phyloP scores from a whole-genome alignment of 2,329 filamentous ascomycete species.

The Tolypocladium guangdongense region DNA sequence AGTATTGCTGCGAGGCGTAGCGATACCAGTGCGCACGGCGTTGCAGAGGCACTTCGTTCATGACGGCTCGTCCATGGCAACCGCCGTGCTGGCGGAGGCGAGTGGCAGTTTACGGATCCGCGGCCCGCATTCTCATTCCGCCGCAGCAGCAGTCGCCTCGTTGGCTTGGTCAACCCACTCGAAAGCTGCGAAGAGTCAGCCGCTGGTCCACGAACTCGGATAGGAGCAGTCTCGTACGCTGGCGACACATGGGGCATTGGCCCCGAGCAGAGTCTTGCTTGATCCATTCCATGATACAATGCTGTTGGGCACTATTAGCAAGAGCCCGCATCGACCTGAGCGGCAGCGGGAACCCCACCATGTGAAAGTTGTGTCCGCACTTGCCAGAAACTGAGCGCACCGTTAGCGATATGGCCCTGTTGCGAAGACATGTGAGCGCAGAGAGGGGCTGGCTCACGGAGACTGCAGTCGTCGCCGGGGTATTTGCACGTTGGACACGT shows the following conservation, averaged over 20 bases:
- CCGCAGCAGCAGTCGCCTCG: slow-evolving; percentile 14
- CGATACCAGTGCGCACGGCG: not conserved
- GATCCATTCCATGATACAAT: slow-evolving; percentile 94
- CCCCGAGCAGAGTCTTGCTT: slow-evolving; percentile 88
- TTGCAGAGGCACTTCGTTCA: not conserved
- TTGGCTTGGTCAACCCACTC: slow-evolving; percentile 29
- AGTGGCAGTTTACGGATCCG: not conserved
- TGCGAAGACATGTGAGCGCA: not conserved
- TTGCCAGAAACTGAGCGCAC: slow-evolving; percentile 70
- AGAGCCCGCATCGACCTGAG: not conserved
- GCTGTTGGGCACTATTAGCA: slow-evolving; percentile 37
- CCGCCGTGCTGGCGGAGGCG: not conserved
- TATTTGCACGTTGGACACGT: slow-evolving; percentile 98
- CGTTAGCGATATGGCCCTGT: not conserved
- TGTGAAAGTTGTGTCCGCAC: slow-evolving; percentile 96
- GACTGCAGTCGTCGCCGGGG: slow-evolving; percentile 87
- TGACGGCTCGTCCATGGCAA: not conserved
- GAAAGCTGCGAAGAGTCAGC: slow-evolving; percentile 19
- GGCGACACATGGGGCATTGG: slow-evolving; percentile 95
- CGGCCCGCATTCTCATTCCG: slow-evolving; percentile 9
- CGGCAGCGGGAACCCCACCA: slow-evolving; percentile 44
- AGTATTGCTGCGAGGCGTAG: not conserved
- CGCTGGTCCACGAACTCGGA: not conserved
- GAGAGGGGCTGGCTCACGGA: slow-evolving; percentile 49
- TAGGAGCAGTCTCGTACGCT: slow-evolving; percentile 47